Evolutionary conservation across 2,329 filamentous ascomycete species (phyloP).

Genomic region (Cladorrhinum sp.): DNA sequence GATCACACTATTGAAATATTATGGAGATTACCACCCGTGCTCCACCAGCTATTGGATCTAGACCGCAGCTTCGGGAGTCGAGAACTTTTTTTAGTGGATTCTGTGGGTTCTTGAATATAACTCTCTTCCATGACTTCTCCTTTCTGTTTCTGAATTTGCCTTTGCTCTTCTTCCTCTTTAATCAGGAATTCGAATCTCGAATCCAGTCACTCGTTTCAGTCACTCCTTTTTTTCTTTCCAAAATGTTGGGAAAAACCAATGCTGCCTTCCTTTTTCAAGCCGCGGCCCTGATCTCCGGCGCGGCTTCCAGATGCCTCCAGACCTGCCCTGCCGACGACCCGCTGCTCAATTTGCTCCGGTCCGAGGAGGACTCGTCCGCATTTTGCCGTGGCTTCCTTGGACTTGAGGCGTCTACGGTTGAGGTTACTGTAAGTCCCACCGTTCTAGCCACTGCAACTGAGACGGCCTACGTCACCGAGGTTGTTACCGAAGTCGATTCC

Average conservation of each 20-base stretch:
- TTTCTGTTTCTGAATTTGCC: too few relatives aligned
- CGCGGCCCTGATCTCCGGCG: constrained; percentile 8
- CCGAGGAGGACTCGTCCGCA: constrained; percentile 1
- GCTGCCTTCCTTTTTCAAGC: constrained; percentile 13
- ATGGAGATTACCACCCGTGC: too few relatives aligned
- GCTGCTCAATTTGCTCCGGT: constrained; percentile 8
- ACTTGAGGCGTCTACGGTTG: constrained; percentile 10
- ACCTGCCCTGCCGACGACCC: constrained; percentile 9
- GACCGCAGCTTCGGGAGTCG: too few relatives aligned
- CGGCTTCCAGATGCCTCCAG: constrained; percentile 4
- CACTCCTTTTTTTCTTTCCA: constrained; percentile 11
- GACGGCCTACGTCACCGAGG: constrained; percentile 13
- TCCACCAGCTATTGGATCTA: too few relatives aligned
- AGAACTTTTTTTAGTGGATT: too few relatives aligned
- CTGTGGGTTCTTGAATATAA: too few relatives aligned
- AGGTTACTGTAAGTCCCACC: constrained; percentile 15
- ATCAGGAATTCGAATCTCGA: background rate
- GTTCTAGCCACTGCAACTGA: constrained; percentile 14
- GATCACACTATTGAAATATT: too few relatives aligned
- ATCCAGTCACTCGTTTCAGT: background rate
- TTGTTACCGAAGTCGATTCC: constrained; percentile 5
- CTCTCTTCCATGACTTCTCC: too few relatives aligned
- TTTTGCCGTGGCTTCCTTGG: constrained; percentile 17
- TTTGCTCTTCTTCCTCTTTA: too few relatives aligned
- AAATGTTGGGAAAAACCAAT: constrained; percentile 12